Base-by-base conservation (phyloP, 192 early-diverging fungal species). In the Coemansia reversa region DNA sequence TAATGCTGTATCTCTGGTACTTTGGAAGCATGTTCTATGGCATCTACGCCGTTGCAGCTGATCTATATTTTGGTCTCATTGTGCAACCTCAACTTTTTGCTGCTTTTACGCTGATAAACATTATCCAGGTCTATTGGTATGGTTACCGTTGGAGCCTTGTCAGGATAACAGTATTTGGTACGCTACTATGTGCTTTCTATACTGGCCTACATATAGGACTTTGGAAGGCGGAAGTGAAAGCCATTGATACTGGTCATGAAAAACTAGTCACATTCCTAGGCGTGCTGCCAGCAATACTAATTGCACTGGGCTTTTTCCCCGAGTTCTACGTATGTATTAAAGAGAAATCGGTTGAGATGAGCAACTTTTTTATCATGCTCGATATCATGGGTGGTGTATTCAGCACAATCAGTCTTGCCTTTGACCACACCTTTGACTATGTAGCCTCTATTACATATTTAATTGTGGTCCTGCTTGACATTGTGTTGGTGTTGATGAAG, bases 41-140 rank as follows among this genome's bases (percentile, higher is more conserved):
- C 24, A 70, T 74, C 24, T 81, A 72, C 30, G 74, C 74, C 3
- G 62, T 72, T 3, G 78, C 74, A 5, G 60, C 65, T 49, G 45
- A 60, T 9, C 67, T 81, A 0, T 72, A 75, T 58, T 35, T 81
- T 55, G 78, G 78, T 1, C 60, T 81, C 20, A 49, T 81, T 30
- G 76, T 81, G 53, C 78, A 81, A 63, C 78, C 78, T 4, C 78
- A 81, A 69, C 27, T 81, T 8, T 76, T 81, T 54, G 69, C 78
- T 12, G 53, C 76, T 11, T 81, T 81, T 45, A 72, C 78, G 23
- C 50, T 81, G 39, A 19, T 72, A 12, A 81, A 81, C 39, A 81
- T 81, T 32, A 35, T 76, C 55, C 78, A 81, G 20, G 60, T 75
- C 1, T 76, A 66, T 65, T 81, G 66, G 65, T 76, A 81, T 47